Evolutionary conservation across 2,329 filamentous ascomycete species (phyloP), one percentile per base, ranked within the genome.

Genomic region (Coniochaeta pulveracea): DNA sequence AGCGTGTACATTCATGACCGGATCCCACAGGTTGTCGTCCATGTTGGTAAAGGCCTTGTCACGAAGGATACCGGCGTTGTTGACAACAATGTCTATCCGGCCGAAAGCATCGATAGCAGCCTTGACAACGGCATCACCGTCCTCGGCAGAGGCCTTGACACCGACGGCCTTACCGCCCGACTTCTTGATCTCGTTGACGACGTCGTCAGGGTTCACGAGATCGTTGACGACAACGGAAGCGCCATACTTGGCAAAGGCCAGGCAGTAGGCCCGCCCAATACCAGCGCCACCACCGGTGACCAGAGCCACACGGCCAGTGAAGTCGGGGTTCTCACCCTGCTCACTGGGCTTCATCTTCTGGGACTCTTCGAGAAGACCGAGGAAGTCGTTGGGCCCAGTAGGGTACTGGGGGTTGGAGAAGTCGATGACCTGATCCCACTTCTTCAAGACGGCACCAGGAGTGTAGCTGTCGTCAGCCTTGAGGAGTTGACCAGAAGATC

Each of bases 1-100:
- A 28, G 94, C 73, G 59, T 98, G 91, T 36, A 96, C 86, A 48
- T 86, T 83, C 62, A 96, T 61, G 49, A 98, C 88, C 36, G 84
- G 74, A 49, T 95, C 78, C 88, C 91, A 98, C 50, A 86, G 72
- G 51, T 76, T 80, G 55, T 98, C 91, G 39, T 88, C 84, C 89
- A 98, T 95, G 69, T 96, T 96, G 59, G 71, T 72, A 58, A 98
- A 98, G 25, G 91, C 88, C 76, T 95, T 96, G 69, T 98, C 91
- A 31, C 91, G 80, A 34, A 98, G 76, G 47, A 98, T 98, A 51
- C 91, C 91, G 34, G 91, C 91, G 52, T 98, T 98, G 76, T 98
- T 98, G 66, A 98, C 72, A 43, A 98, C 61, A 42, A 98, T 88
- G 54, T 98, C 91, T 48, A 98, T 73, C 48, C 91, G 84, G 48